Percentiles rank a stretch among this genome's conserved stretches.
phyloP scores from a whole-genome alignment of 1,284 basidiomycete genomes.

The Naganishia albida region DNA sequence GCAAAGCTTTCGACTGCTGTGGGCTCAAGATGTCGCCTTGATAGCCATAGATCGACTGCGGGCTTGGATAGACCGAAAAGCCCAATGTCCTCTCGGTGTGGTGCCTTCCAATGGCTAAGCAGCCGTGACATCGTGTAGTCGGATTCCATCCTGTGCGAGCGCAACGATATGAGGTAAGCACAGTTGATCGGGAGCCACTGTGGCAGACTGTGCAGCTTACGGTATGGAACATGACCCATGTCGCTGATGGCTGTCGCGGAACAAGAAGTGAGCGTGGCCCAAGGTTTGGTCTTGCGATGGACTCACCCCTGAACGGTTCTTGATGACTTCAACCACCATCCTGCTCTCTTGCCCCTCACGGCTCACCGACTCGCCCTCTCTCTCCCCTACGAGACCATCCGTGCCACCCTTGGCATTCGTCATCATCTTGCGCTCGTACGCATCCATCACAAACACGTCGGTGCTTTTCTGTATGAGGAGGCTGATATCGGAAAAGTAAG shows the following conservation, averaged over 20 bases:
- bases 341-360: slow-evolving; percentile 41
- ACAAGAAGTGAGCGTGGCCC: neutral
- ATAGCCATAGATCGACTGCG: too few species aligned
- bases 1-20: too few species aligned
- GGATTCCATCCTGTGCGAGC: slow-evolving; percentile 23
- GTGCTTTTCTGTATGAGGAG: slow-evolving; percentile 50
- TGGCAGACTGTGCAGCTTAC: slow-evolving; percentile 36
- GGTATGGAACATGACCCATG: slow-evolving; percentile 51
- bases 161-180: neutral
- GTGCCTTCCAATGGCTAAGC: neutral
- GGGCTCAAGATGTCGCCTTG: too few species aligned
- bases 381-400: too few species aligned
- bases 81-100: neutral
- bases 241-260: slow-evolving; percentile 36
- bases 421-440: slow-evolving; percentile 44
- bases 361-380: slow-evolving; percentile 4
- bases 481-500: slow-evolving; percentile 45
- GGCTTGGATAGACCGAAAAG: neutral
- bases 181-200: neutral
- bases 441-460: slow-evolving; percentile 49
- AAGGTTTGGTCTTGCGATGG: neutral
- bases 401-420: neutral
- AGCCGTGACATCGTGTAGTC: slow-evolving; percentile 17
- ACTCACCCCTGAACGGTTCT: slow-evolving; percentile 48
- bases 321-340: slow-evolving; percentile 48